A percentile compares a stretch with the other conserved stretches of the same genome.
phyloP scores from a whole-genome alignment of 805 yeast genomes.

The Candida coquimbonensis region DNA sequence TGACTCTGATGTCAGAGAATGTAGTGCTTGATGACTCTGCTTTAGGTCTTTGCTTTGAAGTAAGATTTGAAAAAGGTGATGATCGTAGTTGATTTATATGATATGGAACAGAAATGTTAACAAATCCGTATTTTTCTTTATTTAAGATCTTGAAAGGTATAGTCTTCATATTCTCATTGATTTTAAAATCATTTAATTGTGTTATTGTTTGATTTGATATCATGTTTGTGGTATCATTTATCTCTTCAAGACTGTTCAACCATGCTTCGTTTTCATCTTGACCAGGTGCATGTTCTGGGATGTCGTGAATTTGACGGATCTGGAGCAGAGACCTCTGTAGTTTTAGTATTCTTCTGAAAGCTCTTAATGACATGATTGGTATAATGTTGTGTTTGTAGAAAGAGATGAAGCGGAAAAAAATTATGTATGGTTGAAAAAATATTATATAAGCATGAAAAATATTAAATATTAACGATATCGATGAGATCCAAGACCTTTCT shows the following conservation, averaged over 20 bases:
- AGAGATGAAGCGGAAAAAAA: too few relatives aligned
- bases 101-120: conserved; percentile 13
- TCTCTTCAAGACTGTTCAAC: conserved; percentile 23
- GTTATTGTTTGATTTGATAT: neutral
- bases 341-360: neutral
- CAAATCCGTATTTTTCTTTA: conserved; percentile 1
- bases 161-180: neutral
- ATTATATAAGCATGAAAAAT: neutral
- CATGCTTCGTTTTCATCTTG: conserved; percentile 36
- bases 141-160: conserved; percentile 4
- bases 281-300: conserved; percentile 35
- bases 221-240: neutral
- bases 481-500: too few relatives aligned
- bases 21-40: conserved; percentile 30
- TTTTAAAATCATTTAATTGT: conserved; percentile 5
- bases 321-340: neutral
- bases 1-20: conserved; percentile 60
- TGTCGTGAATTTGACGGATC: neutral
- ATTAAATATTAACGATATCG: too few relatives aligned
- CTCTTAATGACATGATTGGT: neutral
- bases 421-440: neutral
- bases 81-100: conserved; percentile 12
- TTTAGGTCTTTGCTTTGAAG: conserved; percentile 35
- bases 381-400: neutral
- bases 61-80: conserved; percentile 32